phyloP scores from a whole-genome alignment of 2,329 filamentous ascomycete species.

The Colletotrichum sojae region DNA sequence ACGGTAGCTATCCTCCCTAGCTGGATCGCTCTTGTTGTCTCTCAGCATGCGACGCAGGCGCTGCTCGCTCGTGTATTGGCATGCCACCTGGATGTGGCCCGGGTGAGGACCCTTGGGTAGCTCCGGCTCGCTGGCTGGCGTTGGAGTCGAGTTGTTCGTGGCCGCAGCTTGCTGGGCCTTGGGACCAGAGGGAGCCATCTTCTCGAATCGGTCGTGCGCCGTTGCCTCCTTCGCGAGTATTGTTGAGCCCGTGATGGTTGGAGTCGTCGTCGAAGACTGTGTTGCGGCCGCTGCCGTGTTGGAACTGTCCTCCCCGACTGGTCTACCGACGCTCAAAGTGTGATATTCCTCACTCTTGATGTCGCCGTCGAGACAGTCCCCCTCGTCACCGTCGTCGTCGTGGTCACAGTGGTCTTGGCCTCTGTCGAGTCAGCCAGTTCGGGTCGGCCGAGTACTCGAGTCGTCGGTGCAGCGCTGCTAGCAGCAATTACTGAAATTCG shows the following conservation, averaged over 20 bases:
- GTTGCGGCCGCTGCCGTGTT: neutral
- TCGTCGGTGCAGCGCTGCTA: neutral
- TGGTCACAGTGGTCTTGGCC: neutral
- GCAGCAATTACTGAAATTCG: neutral
- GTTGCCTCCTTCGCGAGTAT: neutral
- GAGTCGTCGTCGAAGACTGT: neutral
- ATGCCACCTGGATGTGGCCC: constrained; percentile 64
- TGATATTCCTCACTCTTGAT: neutral
- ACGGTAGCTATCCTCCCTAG: constrained; percentile 84
- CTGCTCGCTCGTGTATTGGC: constrained; percentile 87
- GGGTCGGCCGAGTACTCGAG: neutral
- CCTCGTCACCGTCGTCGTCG: neutral
- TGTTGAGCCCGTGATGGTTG: neutral
- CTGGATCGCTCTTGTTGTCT: constrained; percentile 78
- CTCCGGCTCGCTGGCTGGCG: constrained; percentile 14
- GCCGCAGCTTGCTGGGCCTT: constrained; percentile 35
- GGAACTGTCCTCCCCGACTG: neutral
- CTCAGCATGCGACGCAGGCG: constrained; percentile 81
- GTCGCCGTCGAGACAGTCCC: neutral
- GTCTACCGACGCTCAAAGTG: neutral
- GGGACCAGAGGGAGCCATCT: constrained; percentile 38
- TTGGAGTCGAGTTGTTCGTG: constrained; percentile 16
- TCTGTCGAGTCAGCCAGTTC: neutral
- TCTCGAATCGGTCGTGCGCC: neutral
- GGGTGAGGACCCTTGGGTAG: constrained; percentile 58